Conservation (phyloP, 2,329 filamentous ascomycete species). For the Ascochyta rabiei region DNA sequence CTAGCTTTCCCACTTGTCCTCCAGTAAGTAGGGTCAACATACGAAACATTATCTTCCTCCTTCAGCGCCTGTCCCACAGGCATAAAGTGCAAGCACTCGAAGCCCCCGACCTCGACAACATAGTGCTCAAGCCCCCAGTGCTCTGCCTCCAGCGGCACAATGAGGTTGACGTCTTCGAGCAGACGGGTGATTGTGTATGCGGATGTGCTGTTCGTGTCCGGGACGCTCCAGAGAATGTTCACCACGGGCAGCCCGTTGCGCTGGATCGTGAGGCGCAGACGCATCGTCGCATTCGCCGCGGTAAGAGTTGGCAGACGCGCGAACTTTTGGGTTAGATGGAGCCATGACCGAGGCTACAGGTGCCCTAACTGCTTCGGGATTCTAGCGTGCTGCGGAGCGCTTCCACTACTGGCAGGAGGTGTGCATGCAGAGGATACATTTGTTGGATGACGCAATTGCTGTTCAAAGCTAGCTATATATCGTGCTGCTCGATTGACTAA, state of each 20-base stretch:
- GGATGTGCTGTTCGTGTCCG: slow-evolving; percentile 38
- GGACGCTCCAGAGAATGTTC: slow-evolving; percentile 48
- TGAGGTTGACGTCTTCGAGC: slow-evolving; percentile 77
- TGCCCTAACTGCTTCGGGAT: slow-evolving; percentile 13
- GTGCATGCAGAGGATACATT: background rate
- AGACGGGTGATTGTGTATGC: slow-evolving; percentile 72
- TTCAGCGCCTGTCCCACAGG: slow-evolving; percentile 72
- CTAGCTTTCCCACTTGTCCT: background rate
- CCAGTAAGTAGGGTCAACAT: slow-evolving; percentile 42
- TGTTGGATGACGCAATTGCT: slow-evolving; percentile 16
- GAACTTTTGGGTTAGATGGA: slow-evolving; percentile 19
- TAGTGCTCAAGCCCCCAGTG: slow-evolving; percentile 93
- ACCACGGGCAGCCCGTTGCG: slow-evolving; percentile 44
- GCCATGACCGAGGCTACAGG: slow-evolving; percentile 12
- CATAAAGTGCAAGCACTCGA: slow-evolving; percentile 88
- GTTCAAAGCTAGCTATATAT: background rate
- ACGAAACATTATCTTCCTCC: slow-evolving; percentile 85
- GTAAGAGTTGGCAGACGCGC: slow-evolving; percentile 2
- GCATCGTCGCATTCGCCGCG: slow-evolving; percentile 34
- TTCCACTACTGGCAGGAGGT: slow-evolving; percentile 10
- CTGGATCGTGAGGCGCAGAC: slow-evolving; percentile 46
- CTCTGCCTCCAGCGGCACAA: slow-evolving; percentile 78
- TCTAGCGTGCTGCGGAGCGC: slow-evolving; percentile 10
- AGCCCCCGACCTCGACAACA: slow-evolving; percentile 76
- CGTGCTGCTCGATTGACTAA: background rate